phyloP scores from a whole-genome alignment of 2,329 filamentous ascomycete genomes.

The Fusarium sp. region DNA sequence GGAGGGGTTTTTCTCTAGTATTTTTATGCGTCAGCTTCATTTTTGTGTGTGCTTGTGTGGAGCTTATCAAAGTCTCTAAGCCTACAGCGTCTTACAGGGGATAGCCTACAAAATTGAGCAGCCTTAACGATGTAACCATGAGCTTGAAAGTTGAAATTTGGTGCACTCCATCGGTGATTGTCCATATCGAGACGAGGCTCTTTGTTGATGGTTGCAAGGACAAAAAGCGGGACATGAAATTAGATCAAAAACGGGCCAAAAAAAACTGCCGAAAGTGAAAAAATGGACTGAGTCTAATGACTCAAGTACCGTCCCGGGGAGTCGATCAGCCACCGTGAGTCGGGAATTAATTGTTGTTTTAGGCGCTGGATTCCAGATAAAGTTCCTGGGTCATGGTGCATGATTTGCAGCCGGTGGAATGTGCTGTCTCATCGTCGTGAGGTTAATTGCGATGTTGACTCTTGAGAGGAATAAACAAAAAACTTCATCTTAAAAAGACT shows the following conservation, averaged over 20 bases:
- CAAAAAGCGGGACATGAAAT: slow-evolving; percentile 36
- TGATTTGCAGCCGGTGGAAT: slow-evolving; percentile 1
- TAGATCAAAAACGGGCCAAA: slow-evolving; percentile 29
- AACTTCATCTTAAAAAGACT: background rate
- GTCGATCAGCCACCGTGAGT: slow-evolving; percentile 6
- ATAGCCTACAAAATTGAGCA: slow-evolving; percentile 3
- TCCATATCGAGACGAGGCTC: slow-evolving; percentile 19
- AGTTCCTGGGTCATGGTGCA: slow-evolving; percentile 1
- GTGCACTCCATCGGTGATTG: slow-evolving; percentile 24
- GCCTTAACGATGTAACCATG: slow-evolving; percentile 12
- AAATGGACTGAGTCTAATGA: slow-evolving; percentile 29
- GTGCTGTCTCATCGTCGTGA: background rate
- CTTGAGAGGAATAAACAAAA: background rate
- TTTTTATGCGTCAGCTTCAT: slow-evolving; percentile 12
- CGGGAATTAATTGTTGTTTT: slow-evolving; percentile 4
- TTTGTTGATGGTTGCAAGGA: slow-evolving; percentile 19
- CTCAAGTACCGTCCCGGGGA: slow-evolving; percentile 30
- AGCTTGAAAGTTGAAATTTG: slow-evolving; percentile 12
- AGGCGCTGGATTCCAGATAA: slow-evolving; percentile 3
- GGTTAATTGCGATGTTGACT: background rate
- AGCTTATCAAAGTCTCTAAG: slow-evolving; percentile 1
- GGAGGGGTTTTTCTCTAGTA: slow-evolving; percentile 7
- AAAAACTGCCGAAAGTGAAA: slow-evolving; percentile 31
- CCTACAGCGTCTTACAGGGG: background rate
- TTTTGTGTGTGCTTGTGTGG: slow-evolving; percentile 6